phyloP scores from a whole-genome alignment of 1,139 yeast genomes.

The Candida pseudoviswanathii region DNA sequence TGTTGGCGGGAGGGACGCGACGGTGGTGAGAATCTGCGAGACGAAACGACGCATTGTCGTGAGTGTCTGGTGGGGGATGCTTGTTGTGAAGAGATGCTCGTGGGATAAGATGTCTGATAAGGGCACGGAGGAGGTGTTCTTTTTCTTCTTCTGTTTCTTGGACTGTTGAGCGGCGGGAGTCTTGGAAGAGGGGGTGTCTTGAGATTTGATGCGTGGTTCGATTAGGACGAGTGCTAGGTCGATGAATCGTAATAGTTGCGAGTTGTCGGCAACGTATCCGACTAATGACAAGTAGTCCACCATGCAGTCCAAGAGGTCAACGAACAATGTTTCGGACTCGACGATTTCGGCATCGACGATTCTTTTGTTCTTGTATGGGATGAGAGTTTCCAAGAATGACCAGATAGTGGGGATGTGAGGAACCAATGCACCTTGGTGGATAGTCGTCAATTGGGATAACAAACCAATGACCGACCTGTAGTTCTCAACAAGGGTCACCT shows the following conservation, averaged over 20 bases:
- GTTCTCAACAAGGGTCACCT: constrained; percentile 41
- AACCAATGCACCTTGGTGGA: constrained; percentile 48
- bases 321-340: constrained; percentile 33
- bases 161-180: constrained; percentile 9
- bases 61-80: constrained; percentile 41
- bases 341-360: constrained; percentile 35
- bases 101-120: constrained; percentile 75
- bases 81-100: constrained; percentile 54
- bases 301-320: constrained; percentile 32
- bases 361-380: constrained; percentile 49
- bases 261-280: constrained; percentile 37
- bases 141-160: constrained; percentile 42
- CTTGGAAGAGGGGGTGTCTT: background rate
- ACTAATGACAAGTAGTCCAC: constrained; percentile 31
- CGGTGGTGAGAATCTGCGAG: constrained; percentile 47
- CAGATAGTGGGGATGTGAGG: constrained; percentile 52
- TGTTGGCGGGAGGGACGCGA: constrained; percentile 59
- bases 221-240: constrained; percentile 49
- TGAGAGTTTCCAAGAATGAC: constrained; percentile 53
- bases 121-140: constrained; percentile 46
- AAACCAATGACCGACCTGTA: constrained; percentile 48
- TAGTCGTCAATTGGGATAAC: constrained; percentile 40
- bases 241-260: constrained; percentile 43
- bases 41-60: constrained; percentile 51
- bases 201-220: constrained; percentile 36